Conservation (phyloP, 2,329 filamentous ascomycete genomes). For the Aspergillus glaucus region DNA sequence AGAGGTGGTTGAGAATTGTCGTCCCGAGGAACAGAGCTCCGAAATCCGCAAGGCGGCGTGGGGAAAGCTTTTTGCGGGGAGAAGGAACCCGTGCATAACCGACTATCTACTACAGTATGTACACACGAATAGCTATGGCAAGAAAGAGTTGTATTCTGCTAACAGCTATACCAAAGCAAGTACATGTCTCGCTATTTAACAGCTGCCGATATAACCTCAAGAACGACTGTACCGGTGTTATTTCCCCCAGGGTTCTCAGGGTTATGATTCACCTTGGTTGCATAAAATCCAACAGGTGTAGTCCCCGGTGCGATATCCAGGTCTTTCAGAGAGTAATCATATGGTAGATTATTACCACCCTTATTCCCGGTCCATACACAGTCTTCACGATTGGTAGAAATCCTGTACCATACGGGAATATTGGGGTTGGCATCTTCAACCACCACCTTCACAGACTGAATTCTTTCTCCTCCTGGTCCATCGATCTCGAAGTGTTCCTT, state of each 20-base stretch:
- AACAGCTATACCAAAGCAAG: too few relatives aligned
- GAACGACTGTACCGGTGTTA: not conserved
- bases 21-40: constrained; percentile 1
- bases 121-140: too few relatives aligned
- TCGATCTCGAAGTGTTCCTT: not conserved
- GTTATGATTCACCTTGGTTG: not conserved
- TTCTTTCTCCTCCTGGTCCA: not conserved
- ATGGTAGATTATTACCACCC: not conserved
- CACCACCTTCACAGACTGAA: not conserved
- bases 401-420: not conserved
- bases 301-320: not conserved
- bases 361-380: not conserved
- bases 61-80: constrained; percentile 16
- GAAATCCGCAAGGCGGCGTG: constrained; percentile 13
- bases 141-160: too few relatives aligned
- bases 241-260: not conserved
- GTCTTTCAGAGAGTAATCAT: not conserved
- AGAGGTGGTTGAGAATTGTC: not conserved
- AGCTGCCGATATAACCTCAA: not conserved
- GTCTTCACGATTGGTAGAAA: not conserved
- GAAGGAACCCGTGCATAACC: constrained; percentile 12
- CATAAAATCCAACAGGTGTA: not conserved
- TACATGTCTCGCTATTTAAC: too few relatives aligned
- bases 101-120: not conserved
- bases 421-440: not conserved